Conservation (phyloP, 805 yeast species). For the Pichia californica region DNA sequence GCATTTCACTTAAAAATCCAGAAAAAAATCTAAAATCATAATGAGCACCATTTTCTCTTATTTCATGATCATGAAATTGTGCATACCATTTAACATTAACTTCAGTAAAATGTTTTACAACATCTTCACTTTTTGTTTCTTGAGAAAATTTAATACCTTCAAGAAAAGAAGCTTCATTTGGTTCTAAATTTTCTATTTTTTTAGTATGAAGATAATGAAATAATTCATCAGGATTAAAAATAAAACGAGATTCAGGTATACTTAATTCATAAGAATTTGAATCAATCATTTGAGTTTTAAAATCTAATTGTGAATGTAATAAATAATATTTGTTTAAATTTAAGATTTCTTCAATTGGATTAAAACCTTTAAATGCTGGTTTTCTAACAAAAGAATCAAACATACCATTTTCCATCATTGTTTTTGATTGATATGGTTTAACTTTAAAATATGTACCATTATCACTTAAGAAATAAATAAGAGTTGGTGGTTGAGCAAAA, state of each 20-base stretch:
- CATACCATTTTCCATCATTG: slow-evolving; percentile 32
- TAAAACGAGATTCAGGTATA: slow-evolving; percentile 21
- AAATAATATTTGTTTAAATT: slow-evolving; percentile 22
- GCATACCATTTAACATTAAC: slow-evolving; percentile 21
- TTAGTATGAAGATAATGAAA: background rate
- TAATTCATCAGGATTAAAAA: slow-evolving; percentile 10
- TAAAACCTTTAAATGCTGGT: slow-evolving; percentile 13
- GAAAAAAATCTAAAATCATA: slow-evolving; percentile 57
- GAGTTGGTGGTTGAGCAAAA: slow-evolving; percentile 32
- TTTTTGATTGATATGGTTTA: slow-evolving; percentile 16
- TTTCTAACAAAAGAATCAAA: slow-evolving; percentile 26
- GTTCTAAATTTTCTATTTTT: slow-evolving; percentile 9
- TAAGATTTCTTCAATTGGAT: slow-evolving; percentile 30
- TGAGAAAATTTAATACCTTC: slow-evolving; percentile 30
- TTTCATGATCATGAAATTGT: slow-evolving; percentile 23
- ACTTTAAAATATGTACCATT: slow-evolving; percentile 32
- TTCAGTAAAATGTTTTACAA: slow-evolving; percentile 36
- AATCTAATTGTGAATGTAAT: slow-evolving; percentile 10
- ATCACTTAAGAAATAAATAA: slow-evolving; percentile 32
- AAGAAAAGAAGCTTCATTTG: slow-evolving; percentile 26
- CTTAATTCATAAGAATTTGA: slow-evolving; percentile 14
- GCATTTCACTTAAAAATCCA: slow-evolving; percentile 38
- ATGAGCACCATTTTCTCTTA: slow-evolving; percentile 45
- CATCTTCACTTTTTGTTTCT: slow-evolving; percentile 16
- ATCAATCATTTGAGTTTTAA: slow-evolving; percentile 11